phyloP scores from a whole-genome alignment of 2,329 filamentous ascomycete genomes.

The Aureobasidium sp. region DNA sequence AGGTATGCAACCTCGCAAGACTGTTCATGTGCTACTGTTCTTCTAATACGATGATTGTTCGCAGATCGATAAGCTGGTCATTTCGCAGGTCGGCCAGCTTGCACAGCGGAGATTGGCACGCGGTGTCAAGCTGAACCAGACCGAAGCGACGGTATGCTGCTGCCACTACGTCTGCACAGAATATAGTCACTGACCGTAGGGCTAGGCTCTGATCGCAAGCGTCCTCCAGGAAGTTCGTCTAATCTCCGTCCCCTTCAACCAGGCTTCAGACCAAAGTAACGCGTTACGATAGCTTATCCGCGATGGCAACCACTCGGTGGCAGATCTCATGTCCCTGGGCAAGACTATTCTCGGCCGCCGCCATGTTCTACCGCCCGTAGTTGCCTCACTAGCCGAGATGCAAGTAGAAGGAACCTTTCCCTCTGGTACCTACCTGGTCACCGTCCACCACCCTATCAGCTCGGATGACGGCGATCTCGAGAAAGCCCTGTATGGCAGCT shows the following conservation, averaged over 20 bases:
- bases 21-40: neutral
- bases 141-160: slow-evolving; percentile 64
- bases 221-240: slow-evolving; percentile 70
- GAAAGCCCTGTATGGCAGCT: slow-evolving; percentile 84
- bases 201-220: slow-evolving; percentile 70
- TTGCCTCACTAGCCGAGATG: slow-evolving; percentile 69
- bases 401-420: slow-evolving; percentile 94
- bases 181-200: slow-evolving; percentile 22
- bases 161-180: slow-evolving; percentile 5
- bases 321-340: slow-evolving; percentile 87
- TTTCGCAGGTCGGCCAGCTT: slow-evolving; percentile 78
- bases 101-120: slow-evolving; percentile 82
- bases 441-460: slow-evolving; percentile 81
- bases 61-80: slow-evolving; percentile 91
- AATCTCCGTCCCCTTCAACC: neutral
- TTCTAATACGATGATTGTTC: neutral
- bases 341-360: slow-evolving; percentile 88
- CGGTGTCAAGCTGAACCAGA: slow-evolving; percentile 81
- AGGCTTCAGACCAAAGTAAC: neutral
- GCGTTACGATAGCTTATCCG: slow-evolving; percentile 61
- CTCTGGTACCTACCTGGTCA: slow-evolving; percentile 86
- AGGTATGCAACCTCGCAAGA: slow-evolving; percentile 18
- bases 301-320: slow-evolving; percentile 86
- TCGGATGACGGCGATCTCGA: slow-evolving; percentile 78
- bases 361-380: slow-evolving; percentile 79